Percentiles rank a stretch among this genome's conserved stretches.
Conservation (phyloP, 495 filamentous ascomycete species). For the Xeromyces bisporus region DNA sequence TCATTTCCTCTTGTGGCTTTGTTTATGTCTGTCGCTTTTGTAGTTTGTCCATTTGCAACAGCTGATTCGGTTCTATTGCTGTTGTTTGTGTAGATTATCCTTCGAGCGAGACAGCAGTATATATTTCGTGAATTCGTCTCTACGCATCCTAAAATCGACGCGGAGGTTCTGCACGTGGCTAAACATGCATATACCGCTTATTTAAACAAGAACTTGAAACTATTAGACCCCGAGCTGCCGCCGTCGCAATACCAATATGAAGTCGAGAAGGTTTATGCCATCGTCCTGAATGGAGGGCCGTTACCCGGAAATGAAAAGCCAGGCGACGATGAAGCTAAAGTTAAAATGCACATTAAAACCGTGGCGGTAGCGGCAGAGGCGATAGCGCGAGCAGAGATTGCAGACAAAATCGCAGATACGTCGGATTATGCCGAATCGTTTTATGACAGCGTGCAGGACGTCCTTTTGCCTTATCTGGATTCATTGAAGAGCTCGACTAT, state of each 20-base stretch:
- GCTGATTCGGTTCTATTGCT: too few relatives aligned
- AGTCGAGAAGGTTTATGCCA: conserved; percentile 43
- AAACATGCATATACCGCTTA: conserved; percentile 56
- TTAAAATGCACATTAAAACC: conserved; percentile 86
- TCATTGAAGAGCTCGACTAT: conserved; percentile 54
- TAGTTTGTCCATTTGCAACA: not conserved
- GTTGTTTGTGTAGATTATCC: conserved; percentile 46
- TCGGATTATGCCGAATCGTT: conserved; percentile 35
- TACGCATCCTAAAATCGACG: conserved; percentile 29
- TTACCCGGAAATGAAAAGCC: conserved; percentile 44
- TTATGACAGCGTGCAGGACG: conserved; percentile 37
- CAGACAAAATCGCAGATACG: conserved; percentile 13
- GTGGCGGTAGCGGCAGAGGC: conserved; percentile 43
- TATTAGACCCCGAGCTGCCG: conserved; percentile 29
- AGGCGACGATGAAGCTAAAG: conserved; percentile 66
- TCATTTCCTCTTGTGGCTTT: conserved; percentile 1
- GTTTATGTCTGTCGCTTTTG: not conserved
- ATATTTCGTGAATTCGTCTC: conserved; percentile 42
- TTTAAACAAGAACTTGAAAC: conserved; percentile 56
- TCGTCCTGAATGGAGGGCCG: conserved; percentile 32
- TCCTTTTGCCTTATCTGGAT: conserved; percentile 81
- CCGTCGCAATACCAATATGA: conserved; percentile 33
- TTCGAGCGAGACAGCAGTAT: conserved; percentile 62
- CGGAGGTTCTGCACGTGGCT: conserved; percentile 36
- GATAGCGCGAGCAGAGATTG: conserved; percentile 27